A percentile compares a stretch with the other conserved stretches of the same genome.
These are phyloP conservation scores for Mycena rebaudengoi DNA, from an alignment of 768 basidiomycete species.

Conservation along the genomic window DNA sequence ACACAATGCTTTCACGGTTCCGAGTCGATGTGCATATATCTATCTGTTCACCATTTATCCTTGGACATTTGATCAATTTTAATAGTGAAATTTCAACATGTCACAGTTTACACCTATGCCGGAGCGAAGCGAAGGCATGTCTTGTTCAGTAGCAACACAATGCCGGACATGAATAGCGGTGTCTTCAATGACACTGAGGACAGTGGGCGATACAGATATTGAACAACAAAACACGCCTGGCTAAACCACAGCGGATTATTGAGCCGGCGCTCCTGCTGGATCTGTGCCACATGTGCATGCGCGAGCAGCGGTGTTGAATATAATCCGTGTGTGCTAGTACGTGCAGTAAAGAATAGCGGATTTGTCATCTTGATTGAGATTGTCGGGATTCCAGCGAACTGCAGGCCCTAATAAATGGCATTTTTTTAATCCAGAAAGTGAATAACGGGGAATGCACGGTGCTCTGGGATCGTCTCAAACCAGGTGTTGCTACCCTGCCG, in stretches of 20 bases:
- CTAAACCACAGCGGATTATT: slow-evolving; percentile 23
- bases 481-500: too few species aligned
- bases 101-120: too few species aligned
- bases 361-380: neutral
- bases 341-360: slow-evolving; percentile 14
- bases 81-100: too few species aligned
- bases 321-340: slow-evolving; percentile 16
- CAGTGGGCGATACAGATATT: neutral
- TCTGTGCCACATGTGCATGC: slow-evolving; percentile 66
- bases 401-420: neutral
- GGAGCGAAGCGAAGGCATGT: too few species aligned
- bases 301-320: slow-evolving; percentile 69
- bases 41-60: too few species aligned
- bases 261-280: slow-evolving; percentile 42
- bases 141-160: slow-evolving; percentile 24
- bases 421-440: neutral
- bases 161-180: slow-evolving; percentile 24
- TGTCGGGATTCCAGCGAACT: slow-evolving; percentile 24
- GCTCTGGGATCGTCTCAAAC: slow-evolving; percentile 15
- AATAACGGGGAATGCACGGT: slow-evolving; percentile 1
- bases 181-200: slow-evolving; percentile 2
- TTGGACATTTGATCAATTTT: too few species aligned
- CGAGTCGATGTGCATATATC: too few species aligned
- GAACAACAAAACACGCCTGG: neutral
- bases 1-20: too few species aligned